A percentile compares a stretch with the other conserved stretches of the same genome.
phyloP scores from a whole-genome alignment of 305 asterid genomes.

The Plantago coronopus region DNA sequence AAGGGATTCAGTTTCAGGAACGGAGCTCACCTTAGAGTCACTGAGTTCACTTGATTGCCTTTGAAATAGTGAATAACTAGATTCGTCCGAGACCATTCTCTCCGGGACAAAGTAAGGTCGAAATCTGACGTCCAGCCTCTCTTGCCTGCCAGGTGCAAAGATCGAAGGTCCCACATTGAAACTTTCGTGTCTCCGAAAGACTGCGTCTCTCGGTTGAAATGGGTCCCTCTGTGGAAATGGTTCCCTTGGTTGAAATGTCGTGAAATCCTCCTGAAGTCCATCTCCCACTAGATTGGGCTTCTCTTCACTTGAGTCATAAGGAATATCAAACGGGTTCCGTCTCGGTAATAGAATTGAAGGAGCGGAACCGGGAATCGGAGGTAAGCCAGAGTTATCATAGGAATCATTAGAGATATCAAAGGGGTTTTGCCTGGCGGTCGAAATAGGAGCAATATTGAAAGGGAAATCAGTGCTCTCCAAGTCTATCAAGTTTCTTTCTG shows the following conservation, averaged over 20 bases:
- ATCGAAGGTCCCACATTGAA: slow-evolving; percentile 66
- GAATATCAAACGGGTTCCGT: slow-evolving; percentile 83
- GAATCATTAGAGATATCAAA: slow-evolving; percentile 56
- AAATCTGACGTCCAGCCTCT: slow-evolving; percentile 29
- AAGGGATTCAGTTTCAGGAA: slow-evolving; percentile 39
- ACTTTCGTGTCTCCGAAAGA: slow-evolving; percentile 69
- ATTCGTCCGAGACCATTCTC: slow-evolving; percentile 23
- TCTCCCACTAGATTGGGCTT: slow-evolving; percentile 75
- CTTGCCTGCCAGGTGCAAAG: slow-evolving; percentile 51
- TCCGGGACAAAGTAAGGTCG: slow-evolving; percentile 51
- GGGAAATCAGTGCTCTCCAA: slow-evolving; percentile 67
- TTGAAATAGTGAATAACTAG: slow-evolving; percentile 28
- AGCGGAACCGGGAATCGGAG: slow-evolving; percentile 94
- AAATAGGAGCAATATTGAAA: slow-evolving; percentile 56
- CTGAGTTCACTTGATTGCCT: slow-evolving; percentile 37
- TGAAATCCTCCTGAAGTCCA: slow-evolving; percentile 63
- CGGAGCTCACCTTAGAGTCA: slow-evolving; percentile 37
- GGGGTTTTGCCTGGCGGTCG: slow-evolving; percentile 73
- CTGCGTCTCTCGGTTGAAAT: slow-evolving; percentile 46
- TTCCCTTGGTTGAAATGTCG: slow-evolving; percentile 30
- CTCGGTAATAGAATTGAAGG: slow-evolving; percentile 77
- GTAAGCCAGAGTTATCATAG: slow-evolving; percentile 46
- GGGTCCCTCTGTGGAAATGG: slow-evolving; percentile 31
- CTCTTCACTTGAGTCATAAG: slow-evolving; percentile 80
- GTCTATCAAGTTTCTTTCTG: slow-evolving; percentile 78